These are phyloP conservation scores for Suillus subaureus DNA, from an alignment of 768 basidiomycete species.

Conservation along the genomic window DNA sequence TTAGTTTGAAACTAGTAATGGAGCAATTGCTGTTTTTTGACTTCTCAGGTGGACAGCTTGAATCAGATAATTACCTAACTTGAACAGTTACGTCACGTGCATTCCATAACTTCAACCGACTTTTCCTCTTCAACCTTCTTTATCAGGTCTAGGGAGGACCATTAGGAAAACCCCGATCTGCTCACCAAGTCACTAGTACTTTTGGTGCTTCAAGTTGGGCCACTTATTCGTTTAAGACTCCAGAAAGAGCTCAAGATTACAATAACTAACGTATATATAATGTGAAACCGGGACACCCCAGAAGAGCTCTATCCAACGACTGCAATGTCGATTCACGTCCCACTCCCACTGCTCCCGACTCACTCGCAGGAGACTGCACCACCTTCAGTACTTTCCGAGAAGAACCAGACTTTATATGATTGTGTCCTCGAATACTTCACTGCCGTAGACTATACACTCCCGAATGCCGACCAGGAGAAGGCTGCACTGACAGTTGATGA, in stretches of 20 bases:
- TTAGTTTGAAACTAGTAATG: background rate
- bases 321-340: constrained; percentile 16
- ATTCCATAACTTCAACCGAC: too few relatives aligned
- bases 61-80: too few relatives aligned
- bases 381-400: constrained; percentile 40
- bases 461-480: constrained; percentile 43
- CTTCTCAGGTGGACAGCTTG: too few relatives aligned
- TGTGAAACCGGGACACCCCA: background rate
- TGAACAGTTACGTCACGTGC: background rate
- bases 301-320: background rate
- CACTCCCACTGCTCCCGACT: constrained; percentile 28
- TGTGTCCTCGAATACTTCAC: constrained; percentile 64
- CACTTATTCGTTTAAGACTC: background rate
- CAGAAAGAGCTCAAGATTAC: background rate
- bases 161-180: background rate
- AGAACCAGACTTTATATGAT: constrained; percentile 51
- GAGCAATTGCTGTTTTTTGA: background rate
- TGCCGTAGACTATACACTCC: constrained; percentile 51
- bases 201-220: background rate
- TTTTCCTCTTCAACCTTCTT: background rate
- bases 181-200: background rate
- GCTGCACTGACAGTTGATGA: constrained; percentile 62
- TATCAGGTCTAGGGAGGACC: background rate
- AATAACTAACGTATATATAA: background rate
- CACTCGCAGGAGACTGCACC: constrained; percentile 31